Percentiles rank a stretch among this genome's conserved stretches.
Conservation (phyloP, 805 yeast species). For the Candida hungchunana region DNA sequence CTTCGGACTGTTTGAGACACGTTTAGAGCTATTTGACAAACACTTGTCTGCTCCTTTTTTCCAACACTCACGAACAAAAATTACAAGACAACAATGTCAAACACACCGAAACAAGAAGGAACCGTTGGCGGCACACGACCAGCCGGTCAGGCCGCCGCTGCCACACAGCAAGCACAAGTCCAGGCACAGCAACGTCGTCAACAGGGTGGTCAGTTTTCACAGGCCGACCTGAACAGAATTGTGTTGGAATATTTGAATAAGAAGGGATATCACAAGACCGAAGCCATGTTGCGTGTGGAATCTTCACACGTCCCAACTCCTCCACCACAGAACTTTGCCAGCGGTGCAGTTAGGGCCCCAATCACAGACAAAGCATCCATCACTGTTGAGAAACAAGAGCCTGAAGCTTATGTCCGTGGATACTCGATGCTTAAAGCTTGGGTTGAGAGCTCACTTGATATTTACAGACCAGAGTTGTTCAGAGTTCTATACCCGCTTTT, state of each 20-base stretch:
- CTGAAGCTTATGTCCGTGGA: conserved; percentile 73
- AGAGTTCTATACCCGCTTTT: conserved; percentile 89
- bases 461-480: conserved; percentile 83
- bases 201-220: conserved; percentile 49
- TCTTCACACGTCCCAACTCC: conserved; percentile 57
- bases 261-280: conserved; percentile 92
- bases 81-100: too few relatives aligned
- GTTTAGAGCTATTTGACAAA: too few relatives aligned
- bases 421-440: conserved; percentile 77
- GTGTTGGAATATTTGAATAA: conserved; percentile 90
- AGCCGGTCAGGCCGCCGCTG: background rate
- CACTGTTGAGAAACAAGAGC: conserved; percentile 31
- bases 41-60: too few relatives aligned
- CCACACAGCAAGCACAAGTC: conserved; percentile 7
- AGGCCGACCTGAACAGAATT: conserved; percentile 85
- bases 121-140: background rate
- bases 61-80: too few relatives aligned
- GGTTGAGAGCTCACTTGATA: conserved; percentile 87
- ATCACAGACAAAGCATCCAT: conserved; percentile 16
- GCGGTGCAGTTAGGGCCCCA: conserved; percentile 15
- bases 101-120: background rate
- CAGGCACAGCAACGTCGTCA: conserved; percentile 21
- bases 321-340: conserved; percentile 31
- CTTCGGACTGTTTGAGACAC: too few relatives aligned
- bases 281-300: conserved; percentile 89